Evolutionary conservation across 257 asterid genomes (phyloP).

Genomic region (Salvia miltiorrhiza): DNA sequence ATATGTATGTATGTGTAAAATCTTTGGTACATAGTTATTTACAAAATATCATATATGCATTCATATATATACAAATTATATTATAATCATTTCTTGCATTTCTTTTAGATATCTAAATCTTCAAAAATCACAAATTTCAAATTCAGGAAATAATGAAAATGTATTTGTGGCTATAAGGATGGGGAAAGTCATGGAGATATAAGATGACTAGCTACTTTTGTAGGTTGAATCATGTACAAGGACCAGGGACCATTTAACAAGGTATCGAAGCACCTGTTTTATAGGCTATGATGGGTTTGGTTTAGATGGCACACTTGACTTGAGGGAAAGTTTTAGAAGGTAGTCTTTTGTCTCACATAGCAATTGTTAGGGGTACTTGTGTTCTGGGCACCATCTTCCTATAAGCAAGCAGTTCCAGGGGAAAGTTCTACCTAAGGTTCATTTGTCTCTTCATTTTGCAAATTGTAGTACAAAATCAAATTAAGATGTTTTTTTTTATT

Average conservation of each 20-base stretch:
- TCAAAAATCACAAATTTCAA: background rate
- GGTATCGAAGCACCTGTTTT: background rate
- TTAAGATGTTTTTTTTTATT: too few species aligned
- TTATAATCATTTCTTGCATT: too few species aligned
- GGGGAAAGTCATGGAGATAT: background rate
- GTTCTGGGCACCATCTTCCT: background rate
- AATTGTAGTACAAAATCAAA: too few species aligned
- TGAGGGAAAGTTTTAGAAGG: background rate
- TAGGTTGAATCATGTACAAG: background rate
- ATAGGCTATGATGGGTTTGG: background rate
- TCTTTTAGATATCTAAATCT: too few species aligned
- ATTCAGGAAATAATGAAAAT: background rate
- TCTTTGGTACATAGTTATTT: background rate
- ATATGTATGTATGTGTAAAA: background rate
- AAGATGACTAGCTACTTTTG: background rate
- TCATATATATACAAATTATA: too few species aligned
- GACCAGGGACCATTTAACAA: background rate
- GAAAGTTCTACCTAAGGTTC: background rate
- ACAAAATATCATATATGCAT: background rate
- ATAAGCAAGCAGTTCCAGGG: background rate
- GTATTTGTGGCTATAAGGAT: background rate
- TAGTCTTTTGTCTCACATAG: background rate
- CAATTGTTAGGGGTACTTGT: background rate
- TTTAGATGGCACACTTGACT: background rate
- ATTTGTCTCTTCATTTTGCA: background rate